These are phyloP conservation scores for Penicillium expansum DNA, from an alignment of 2,329 filamentous ascomycete species.

Conservation along the genomic window DNA sequence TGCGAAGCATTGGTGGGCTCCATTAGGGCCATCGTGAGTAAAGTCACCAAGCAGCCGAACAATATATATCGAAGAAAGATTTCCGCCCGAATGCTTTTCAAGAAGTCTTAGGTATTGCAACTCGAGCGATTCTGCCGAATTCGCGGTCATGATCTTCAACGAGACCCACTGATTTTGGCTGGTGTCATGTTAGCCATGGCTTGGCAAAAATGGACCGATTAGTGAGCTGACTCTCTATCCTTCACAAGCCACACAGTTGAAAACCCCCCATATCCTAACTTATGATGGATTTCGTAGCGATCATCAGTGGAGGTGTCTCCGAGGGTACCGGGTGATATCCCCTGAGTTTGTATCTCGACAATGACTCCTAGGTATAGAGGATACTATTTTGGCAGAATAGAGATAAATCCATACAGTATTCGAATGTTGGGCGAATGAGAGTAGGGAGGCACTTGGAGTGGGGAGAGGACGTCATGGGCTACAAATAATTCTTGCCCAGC, in stretches of 20 bases:
- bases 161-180: slow-evolving; percentile 27
- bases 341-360: slow-evolving; percentile 10
- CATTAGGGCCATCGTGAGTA: slow-evolving; percentile 33
- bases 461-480: neutral
- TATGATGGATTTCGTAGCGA: slow-evolving; percentile 46
- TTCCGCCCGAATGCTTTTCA: slow-evolving; percentile 3
- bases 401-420: neutral
- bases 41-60: slow-evolving; percentile 32
- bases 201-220: no score
- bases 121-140: slow-evolving; percentile 17
- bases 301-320: slow-evolving; percentile 42
- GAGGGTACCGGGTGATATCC: slow-evolving; percentile 48
- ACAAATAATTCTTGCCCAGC: neutral
- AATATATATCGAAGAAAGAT: slow-evolving; percentile 23
- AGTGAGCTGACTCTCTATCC: slow-evolving; percentile 25
- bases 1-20: slow-evolving; percentile 34
- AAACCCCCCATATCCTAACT: slow-evolving; percentile 46
- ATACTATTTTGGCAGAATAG: neutral
- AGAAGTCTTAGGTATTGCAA: slow-evolving; percentile 16
- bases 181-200: slow-evolving; percentile 4
- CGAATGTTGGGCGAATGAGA: neutral
- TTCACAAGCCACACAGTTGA: slow-evolving; percentile 49
- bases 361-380: neutral
- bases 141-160: slow-evolving; percentile 34
- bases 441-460: neutral